Base-by-base conservation (phyloP, 305 asterid genomes). In the Fraxinus nigra region DNA sequence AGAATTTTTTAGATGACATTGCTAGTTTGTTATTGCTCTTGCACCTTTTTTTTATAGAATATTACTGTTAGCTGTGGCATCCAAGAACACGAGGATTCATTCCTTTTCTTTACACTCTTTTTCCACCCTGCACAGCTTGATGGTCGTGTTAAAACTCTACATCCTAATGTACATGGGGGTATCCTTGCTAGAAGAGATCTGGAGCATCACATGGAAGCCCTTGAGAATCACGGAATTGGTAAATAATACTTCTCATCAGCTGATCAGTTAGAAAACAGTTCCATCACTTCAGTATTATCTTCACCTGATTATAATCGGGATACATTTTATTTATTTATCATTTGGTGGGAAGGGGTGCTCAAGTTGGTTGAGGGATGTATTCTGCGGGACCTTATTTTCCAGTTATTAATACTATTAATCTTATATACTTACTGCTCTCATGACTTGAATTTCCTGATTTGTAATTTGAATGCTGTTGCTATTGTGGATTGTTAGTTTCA, bases 111-210 rank as follows among this genome's bases (percentile, higher is more conserved):
- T 11, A 69, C 80, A 75, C 1, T 24, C 13, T 67, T 43, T 75
- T 32, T 85, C 46, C 26, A 81, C 85, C 28, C 34, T 81, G 46
- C 83, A 63, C 91, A 94, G 98, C 98, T 96, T 83, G 98, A 96
- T 86, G 99, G 99, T 7, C 98, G 99, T 84, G 99, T 96, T 77
- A 96, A 96, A 91, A 96, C 99, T 48, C 88, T 96, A 70, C 98
- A 96, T 85, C 99, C 99, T 33, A 89, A 84, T 81, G 86, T 94
- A 82, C 98, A 96, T 83, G 98, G 99, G 82, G 99, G 97, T 76
- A 96, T 96, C 85, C 97, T 96, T 85, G 99, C 98, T 79, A 90
- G 98, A 91, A 91, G 98, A 84, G 98, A 96, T 87, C 91, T 89
- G 87, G 83, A 91, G 78, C 97, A 93, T 91, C 99, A 96, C 91